Evolutionary conservation across 2,329 filamentous ascomycete genomes (phyloP).

Genomic region (Didymella segeticola): DNA sequence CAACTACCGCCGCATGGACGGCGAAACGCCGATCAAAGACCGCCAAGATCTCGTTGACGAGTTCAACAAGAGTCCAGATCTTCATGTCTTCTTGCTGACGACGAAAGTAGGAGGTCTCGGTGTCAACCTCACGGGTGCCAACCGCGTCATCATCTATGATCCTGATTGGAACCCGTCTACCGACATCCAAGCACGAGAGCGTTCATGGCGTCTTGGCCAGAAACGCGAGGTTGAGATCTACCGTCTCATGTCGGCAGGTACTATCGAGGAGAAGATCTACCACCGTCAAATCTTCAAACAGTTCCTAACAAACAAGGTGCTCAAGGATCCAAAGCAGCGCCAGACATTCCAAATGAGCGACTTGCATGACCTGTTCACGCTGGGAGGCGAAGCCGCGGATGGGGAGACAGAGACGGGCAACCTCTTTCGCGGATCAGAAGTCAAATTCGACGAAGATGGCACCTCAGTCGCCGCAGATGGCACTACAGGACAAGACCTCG

Average conservation of each 20-base stretch:
- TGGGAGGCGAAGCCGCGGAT: conserved; percentile 68
- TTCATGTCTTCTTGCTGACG: conserved; percentile 91
- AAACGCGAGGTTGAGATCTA: conserved; percentile 96
- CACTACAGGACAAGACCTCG: conserved; percentile 38
- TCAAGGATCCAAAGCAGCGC: conserved; percentile 91
- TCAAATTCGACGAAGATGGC: conserved; percentile 60
- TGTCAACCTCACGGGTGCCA: conserved; percentile 91
- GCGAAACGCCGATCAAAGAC: conserved; percentile 83
- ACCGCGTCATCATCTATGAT: conserved; percentile 97
- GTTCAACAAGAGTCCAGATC: conserved; percentile 81
- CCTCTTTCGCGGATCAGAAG: conserved; percentile 86
- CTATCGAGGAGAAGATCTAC: conserved; percentile 99
- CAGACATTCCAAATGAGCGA: conserved; percentile 90
- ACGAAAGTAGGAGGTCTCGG: conserved; percentile 95
- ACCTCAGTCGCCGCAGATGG: conserved; percentile 25
- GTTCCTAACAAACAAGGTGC: conserved; percentile 93
- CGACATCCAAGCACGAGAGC: conserved; percentile 91
- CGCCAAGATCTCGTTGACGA: conserved; percentile 90
- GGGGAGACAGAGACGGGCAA: conserved; percentile 82
- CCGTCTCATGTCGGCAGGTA: conserved; percentile 95
- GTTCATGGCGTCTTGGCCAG: conserved; percentile 94
- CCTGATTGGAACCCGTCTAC: conserved; percentile 99
- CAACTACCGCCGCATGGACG: conserved; percentile 90
- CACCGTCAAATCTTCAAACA: conserved; percentile 99
- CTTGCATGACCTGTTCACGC: conserved; percentile 87